Evolutionary conservation across 208 protist species (phyloP).

Genomic region (Wallacemonas sp.): DNA sequence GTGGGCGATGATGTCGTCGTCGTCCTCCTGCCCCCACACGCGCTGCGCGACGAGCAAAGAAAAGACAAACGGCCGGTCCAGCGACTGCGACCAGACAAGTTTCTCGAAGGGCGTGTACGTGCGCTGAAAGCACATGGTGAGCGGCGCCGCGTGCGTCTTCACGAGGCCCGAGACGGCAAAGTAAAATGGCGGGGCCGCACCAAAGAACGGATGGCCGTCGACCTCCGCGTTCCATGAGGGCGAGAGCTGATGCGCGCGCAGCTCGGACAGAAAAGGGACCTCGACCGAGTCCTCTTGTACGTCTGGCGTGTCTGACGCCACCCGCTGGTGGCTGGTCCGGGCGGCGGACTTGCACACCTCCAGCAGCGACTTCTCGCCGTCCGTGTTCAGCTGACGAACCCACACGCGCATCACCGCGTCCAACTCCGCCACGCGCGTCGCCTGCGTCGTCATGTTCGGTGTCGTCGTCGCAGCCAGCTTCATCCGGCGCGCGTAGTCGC

Average conservation of each 20-base stretch:
- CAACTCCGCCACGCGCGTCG: background rate
- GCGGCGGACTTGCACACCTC: too few species aligned
- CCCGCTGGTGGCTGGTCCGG: too few species aligned
- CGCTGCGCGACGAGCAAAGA: background rate
- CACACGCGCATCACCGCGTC: background rate
- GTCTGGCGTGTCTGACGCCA: too few species aligned
- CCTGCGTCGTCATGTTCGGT: background rate
- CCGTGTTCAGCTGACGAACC: background rate
- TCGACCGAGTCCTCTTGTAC: too few species aligned
- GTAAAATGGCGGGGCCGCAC: constrained; percentile 25
- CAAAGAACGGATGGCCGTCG: constrained; percentile 40
- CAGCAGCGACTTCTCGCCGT: background rate
- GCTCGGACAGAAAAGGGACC: background rate
- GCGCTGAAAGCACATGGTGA: constrained; percentile 13
- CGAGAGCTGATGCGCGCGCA: background rate
- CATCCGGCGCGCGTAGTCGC: too few species aligned
- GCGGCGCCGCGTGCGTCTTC: background rate
- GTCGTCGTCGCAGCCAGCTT: background rate
- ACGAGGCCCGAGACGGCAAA: background rate
- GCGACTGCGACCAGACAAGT: background rate
- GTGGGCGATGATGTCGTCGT: too few species aligned
- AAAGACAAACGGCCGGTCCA: constrained; percentile 1
- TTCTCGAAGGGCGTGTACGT: constrained; percentile 8
- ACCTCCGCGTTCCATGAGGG: constrained; percentile 17
- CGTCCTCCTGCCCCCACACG: background rate